Evolutionary conservation across 2,329 filamentous ascomycete genomes (phyloP).

Genomic region (Aspergillus sp.): DNA sequence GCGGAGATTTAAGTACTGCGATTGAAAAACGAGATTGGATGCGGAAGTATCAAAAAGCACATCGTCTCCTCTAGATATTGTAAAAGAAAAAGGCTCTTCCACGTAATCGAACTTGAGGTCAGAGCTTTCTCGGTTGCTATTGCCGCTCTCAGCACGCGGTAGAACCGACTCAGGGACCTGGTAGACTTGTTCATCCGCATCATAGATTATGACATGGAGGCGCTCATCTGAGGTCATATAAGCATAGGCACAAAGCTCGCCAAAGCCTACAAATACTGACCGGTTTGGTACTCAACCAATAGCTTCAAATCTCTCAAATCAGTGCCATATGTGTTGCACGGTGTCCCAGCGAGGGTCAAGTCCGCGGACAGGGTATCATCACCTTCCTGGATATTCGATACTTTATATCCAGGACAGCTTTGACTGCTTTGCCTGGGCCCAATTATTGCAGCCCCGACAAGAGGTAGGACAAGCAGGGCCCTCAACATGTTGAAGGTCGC

Average conservation of each 20-base stretch:
- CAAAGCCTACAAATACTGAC: slow-evolving; percentile 34
- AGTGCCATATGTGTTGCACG: slow-evolving; percentile 62
- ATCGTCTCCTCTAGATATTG: slow-evolving; percentile 46
- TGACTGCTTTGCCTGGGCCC: slow-evolving; percentile 14
- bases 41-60: slow-evolving; percentile 68
- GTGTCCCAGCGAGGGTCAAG: slow-evolving; percentile 65
- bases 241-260: neutral
- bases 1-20: slow-evolving; percentile 72
- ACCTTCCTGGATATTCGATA: slow-evolving; percentile 34
- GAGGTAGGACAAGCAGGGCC: slow-evolving; percentile 25
- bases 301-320: slow-evolving; percentile 59
- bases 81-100: slow-evolving; percentile 67
- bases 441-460: slow-evolving; percentile 30
- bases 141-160: slow-evolving; percentile 54
- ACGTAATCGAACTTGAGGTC: slow-evolving; percentile 51
- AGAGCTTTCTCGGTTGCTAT: slow-evolving; percentile 47
- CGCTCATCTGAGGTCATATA: slow-evolving; percentile 53
- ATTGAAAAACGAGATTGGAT: slow-evolving; percentile 69
- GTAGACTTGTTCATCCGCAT: slow-evolving; percentile 68
- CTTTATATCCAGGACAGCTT: slow-evolving; percentile 41
- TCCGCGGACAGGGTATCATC: slow-evolving; percentile 63
- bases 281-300: slow-evolving; percentile 61
- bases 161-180: slow-evolving; percentile 72
- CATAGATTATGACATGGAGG: slow-evolving; percentile 74
- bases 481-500: slow-evolving; percentile 24